A percentile compares a stretch with the other conserved stretches of the same genome.
Evolutionary conservation across 1,284 basidiomycete species (phyloP).

Genomic region (Trichosporon coremiiforme): DNA sequence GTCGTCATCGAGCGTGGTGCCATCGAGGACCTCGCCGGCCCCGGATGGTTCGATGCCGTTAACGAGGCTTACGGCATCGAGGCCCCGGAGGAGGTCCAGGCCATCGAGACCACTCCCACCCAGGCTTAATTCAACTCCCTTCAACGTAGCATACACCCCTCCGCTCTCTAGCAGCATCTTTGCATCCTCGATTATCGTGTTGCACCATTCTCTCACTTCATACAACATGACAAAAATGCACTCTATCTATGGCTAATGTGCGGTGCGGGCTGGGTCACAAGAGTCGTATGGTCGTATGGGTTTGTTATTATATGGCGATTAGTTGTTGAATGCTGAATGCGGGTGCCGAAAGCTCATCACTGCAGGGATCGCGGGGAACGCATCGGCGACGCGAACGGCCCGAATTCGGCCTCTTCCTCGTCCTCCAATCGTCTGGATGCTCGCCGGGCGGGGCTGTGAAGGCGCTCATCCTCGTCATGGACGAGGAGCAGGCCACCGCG

Average conservation of each 20-base stretch:
- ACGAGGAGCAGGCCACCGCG: constrained; percentile 31
- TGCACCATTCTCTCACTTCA: constrained; percentile 17
- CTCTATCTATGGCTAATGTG: constrained; percentile 11
- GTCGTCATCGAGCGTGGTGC: constrained; percentile 47
- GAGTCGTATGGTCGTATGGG: not conserved
- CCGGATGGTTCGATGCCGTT: constrained; percentile 52
- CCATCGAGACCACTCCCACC: not conserved
- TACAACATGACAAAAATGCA: constrained; percentile 18
- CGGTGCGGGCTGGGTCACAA: not conserved
- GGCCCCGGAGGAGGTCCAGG: not conserved
- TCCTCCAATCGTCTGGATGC: constrained; percentile 11
- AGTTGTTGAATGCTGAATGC: not conserved
- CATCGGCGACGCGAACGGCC: constrained; percentile 12
- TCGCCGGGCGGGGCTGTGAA: not conserved
- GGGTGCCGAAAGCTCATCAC: not conserved
- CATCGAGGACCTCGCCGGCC: constrained; percentile 56
- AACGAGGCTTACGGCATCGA: constrained; percentile 58
- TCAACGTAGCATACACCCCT: not conserved
- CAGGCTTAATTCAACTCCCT: not conserved
- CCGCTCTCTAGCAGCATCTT: constrained; percentile 10
- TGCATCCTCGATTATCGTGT: constrained; percentile 10
- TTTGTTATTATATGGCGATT: not conserved
- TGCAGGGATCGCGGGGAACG: not conserved
- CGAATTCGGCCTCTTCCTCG: constrained; percentile 17
- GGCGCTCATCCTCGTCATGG: constrained; percentile 26